Conservation (phyloP, 306 rosid genomes). For the Trichosanthes truncata region DNA sequence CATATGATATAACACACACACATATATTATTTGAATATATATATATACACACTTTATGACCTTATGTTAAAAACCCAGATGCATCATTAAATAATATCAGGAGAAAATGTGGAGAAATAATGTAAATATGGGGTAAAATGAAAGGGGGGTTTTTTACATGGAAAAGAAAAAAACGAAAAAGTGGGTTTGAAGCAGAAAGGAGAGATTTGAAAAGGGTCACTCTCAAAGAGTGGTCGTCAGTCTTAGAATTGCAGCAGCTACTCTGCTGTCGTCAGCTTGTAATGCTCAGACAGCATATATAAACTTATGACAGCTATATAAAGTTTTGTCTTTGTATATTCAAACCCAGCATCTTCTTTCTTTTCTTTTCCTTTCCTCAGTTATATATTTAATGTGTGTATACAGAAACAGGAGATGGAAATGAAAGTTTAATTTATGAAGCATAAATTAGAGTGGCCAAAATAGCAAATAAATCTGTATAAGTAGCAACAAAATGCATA, state of each 20-base stretch:
- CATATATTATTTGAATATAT: not conserved
- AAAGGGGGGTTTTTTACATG: not conserved
- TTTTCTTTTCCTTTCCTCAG: not conserved
- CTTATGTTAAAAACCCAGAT: not conserved
- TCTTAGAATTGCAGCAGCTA: constrained; percentile 19
- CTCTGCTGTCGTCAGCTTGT: constrained; percentile 19
- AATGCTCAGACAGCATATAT: constrained; percentile 8
- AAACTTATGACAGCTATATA: constrained; percentile 32
- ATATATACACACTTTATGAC: not conserved
- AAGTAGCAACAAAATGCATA: constrained; percentile 14
- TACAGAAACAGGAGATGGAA: not conserved
- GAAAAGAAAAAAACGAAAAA: not conserved
- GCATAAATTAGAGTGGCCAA: not conserved
- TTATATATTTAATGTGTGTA: not conserved
- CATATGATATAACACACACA: not conserved
- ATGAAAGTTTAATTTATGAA: not conserved
- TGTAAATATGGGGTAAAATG: not conserved
- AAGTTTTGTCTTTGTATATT: constrained; percentile 22
- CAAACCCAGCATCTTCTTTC: constrained; percentile 6
- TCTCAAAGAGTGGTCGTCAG: constrained; percentile 20
- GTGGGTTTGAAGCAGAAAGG: not conserved
- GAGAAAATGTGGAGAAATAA: not conserved
- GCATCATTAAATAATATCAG: not conserved
- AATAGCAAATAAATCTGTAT: not conserved
- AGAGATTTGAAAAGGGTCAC: constrained; percentile 28